Evolutionary conservation across 2,329 filamentous ascomycete species (phyloP).

Genomic region (Claviceps quebecensis): DNA sequence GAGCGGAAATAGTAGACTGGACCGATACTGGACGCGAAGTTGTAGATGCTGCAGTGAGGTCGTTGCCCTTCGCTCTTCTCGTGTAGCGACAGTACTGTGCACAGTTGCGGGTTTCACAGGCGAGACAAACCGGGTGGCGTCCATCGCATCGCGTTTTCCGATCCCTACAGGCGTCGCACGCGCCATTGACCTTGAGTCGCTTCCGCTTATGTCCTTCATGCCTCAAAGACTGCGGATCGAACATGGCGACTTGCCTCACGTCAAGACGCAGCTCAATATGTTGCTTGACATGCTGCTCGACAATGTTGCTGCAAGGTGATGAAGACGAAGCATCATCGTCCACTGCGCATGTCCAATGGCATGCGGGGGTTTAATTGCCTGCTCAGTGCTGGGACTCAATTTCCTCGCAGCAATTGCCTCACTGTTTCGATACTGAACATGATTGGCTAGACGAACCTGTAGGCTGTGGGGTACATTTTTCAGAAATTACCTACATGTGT

Average conservation of each 20-base stretch:
- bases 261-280: background rate
- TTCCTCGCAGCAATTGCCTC: too few relatives aligned
- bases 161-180: conserved; percentile 1
- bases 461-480: too few relatives aligned
- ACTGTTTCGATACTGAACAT: too few relatives aligned
- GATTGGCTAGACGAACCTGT: too few relatives aligned
- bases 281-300: background rate
- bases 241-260: background rate
- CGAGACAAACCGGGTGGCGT: background rate
- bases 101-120: conserved; percentile 1
- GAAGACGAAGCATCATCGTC: too few relatives aligned
- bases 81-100: conserved; percentile 1
- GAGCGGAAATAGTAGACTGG: background rate
- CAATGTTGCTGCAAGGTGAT: background rate
- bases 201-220: background rate
- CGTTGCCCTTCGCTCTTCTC: background rate
- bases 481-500: too few relatives aligned
- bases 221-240: background rate
- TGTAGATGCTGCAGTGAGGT: background rate
- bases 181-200: conserved; percentile 2
- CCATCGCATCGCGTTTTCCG: conserved; percentile 3
- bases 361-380: background rate
- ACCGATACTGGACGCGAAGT: background rate
- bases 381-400: too few relatives aligned
- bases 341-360: background rate